These are phyloP conservation scores for Boletus coffeatus DNA, from an alignment of 1,284 basidiomycete species.

Conservation along the genomic window DNA sequence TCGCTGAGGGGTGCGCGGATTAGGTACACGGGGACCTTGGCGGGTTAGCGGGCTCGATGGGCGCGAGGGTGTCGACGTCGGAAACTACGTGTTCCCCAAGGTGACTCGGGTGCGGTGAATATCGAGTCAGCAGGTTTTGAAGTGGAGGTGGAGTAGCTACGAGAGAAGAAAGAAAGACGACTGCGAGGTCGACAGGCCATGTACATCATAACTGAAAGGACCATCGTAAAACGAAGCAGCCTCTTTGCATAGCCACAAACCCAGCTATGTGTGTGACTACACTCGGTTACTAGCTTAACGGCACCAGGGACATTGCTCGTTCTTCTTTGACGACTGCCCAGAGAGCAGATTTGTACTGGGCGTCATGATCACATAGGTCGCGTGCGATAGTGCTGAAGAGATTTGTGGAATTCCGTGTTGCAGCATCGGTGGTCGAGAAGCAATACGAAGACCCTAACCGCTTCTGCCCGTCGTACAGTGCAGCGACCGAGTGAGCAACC, in stretches of 20 bases:
- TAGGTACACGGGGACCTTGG: conserved; percentile 12
- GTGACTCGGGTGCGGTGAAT: conserved; percentile 34
- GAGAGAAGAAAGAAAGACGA: conserved; percentile 4
- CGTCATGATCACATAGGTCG: no score
- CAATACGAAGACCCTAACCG: no score
- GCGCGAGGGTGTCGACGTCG: conserved; percentile 33
- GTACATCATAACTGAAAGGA: background rate
- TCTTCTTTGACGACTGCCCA: no score
- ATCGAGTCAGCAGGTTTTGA: conserved; percentile 28
- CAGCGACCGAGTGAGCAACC: no score
- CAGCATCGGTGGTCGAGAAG: no score
- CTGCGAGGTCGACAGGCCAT: background rate
- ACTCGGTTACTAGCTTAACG: no score
- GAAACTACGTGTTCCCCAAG: conserved; percentile 55
- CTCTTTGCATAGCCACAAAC: background rate
- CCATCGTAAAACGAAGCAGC: background rate
- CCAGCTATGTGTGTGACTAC: no score
- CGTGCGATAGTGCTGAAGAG: no score
- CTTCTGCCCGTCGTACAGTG: no score
- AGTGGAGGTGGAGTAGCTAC: background rate
- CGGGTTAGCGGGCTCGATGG: conserved; percentile 11
- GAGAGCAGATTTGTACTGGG: no score
- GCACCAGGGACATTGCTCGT: no score
- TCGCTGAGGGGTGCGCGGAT: background rate
- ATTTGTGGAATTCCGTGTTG: no score